A percentile compares a stretch with the other conserved stretches of the same genome.
Conservation (phyloP, 257 asterid genomes). For the Plantago elongata region DNA sequence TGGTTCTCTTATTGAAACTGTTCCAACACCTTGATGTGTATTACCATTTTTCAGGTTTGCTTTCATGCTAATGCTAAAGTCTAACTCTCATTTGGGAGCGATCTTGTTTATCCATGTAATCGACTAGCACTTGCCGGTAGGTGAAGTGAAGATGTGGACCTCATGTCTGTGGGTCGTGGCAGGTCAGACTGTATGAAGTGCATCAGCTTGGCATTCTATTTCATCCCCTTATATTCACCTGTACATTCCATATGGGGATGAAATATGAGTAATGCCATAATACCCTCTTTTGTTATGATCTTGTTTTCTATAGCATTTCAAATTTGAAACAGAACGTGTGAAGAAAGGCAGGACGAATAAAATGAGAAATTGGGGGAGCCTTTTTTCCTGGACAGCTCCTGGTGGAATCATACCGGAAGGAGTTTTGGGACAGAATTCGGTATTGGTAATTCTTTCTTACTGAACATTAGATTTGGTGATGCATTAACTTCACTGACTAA, state of each 20-base stretch:
- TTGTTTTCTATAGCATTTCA: no score
- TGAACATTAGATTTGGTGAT: no score
- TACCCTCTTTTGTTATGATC: background rate
- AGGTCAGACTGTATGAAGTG: conserved; percentile 54
- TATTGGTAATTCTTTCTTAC: no score
- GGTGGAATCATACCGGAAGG: no score
- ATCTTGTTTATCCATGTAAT: conserved; percentile 2
- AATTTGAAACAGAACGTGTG: no score
- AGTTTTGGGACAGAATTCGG: no score
- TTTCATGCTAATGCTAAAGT: conserved; percentile 57
- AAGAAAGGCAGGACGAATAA: no score
- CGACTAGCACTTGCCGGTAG: conserved; percentile 16
- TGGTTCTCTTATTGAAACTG: conserved; percentile 47
- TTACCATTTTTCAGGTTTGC: conserved; percentile 70
- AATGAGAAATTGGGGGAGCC: no score
- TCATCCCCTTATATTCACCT: background rate
- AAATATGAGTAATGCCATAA: background rate
- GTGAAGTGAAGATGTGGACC: conserved; percentile 79
- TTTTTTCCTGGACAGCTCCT: no score
- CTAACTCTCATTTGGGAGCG: conserved; percentile 2
- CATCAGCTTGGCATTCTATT: conserved; percentile 93
- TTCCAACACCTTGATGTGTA: conserved; percentile 77
- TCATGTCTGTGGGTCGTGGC: conserved; percentile 57
- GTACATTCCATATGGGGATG: conserved; percentile 6
- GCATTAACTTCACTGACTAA: no score